Base-by-base conservation (phyloP, 2,329 filamentous ascomycete genomes). In the Fusarium praegraminearum region DNA sequence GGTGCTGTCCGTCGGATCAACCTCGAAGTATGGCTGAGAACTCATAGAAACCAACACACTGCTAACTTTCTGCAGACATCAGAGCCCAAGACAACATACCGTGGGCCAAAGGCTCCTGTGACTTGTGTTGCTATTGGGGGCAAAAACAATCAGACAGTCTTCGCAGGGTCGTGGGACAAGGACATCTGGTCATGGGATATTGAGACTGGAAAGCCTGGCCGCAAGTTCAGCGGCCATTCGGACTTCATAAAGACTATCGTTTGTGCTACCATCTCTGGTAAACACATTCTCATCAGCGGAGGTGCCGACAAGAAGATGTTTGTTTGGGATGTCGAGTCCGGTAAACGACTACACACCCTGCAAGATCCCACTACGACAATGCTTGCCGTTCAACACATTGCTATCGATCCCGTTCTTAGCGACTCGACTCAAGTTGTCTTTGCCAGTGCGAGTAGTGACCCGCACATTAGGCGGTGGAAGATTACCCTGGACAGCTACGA, bases 81-180 rank as follows among this genome's bases (percentile, higher is more conserved):
- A 16, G 79, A 76, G 30, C 43, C 73, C 16, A 79, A 66, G 54
- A 69, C 69, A 15, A 80, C 85, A 6, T 97, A 92, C 76, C 87
- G 87, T 75, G 93, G 93, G 3, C 93, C 94, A 20, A 87, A 86
- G 46, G 91, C 93, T 5, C 96, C 96, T 2, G 84, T 97, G 12
- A 95, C 93, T 12, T 92, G 91, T 71, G 80, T 97, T 30, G 89
- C 91, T 18, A 83, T 93, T 36, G 90, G 87, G 45, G 86, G 89
- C 16, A 78, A 83, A 6, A 81, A 81, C 28, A 84, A 83, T 63
- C 80, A 78, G 52, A 91, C 86, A 2, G 77, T 98, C 13, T 98
- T 93, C 78, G 93, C 93, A 26, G 95, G 94, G 35, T 96, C 91
- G 62, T 99, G 96, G 96, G 95, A 99, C 81, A 97, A 97, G 81